These are phyloP conservation scores for Oxytropis ochrocephala DNA, from an alignment of 306 rosid species.

Conservation along the genomic window DNA sequence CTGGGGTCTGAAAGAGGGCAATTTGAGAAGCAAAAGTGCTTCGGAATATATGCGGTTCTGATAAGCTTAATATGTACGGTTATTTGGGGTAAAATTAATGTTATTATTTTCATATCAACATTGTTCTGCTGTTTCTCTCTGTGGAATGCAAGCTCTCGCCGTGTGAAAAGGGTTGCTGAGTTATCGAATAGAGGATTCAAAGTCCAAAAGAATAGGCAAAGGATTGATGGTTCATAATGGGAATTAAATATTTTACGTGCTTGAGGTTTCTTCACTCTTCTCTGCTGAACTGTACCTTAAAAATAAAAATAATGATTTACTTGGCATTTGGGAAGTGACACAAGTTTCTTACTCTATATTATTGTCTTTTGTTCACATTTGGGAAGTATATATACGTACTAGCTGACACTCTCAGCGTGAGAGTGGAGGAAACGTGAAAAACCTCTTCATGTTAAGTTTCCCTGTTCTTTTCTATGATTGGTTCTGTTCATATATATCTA, in stretches of 20 bases:
- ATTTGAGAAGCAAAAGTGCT: constrained; percentile 21
- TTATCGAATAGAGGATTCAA: constrained; percentile 23
- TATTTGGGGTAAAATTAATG: constrained; percentile 43
- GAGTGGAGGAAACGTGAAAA: constrained; percentile 9
- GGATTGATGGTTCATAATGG: neutral
- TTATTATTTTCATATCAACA: constrained; percentile 37
- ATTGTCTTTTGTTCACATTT: neutral
- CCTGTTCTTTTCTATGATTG: neutral
- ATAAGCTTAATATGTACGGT: constrained; percentile 44
- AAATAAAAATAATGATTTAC: neutral
- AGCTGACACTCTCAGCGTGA: neutral
- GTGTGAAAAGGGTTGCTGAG: constrained; percentile 8
- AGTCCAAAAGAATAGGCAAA: constrained; percentile 19
- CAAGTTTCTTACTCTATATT: constrained; percentile 1
- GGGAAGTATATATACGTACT: neutral
- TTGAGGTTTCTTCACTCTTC: neutral
- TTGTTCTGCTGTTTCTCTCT: constrained; percentile 35
- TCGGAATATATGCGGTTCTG: constrained; percentile 35
- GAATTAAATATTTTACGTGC: neutral
- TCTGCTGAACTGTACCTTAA: neutral
- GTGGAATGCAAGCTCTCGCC: neutral
- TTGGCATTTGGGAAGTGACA: constrained; percentile 2
- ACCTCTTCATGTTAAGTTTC: constrained; percentile 18
- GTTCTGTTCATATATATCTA: neutral
- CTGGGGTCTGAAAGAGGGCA: neutral